A percentile compares a stretch with the other conserved stretches of the same genome.
Conservation (phyloP, 805 yeast species). For the Yarrowia sp. region DNA sequence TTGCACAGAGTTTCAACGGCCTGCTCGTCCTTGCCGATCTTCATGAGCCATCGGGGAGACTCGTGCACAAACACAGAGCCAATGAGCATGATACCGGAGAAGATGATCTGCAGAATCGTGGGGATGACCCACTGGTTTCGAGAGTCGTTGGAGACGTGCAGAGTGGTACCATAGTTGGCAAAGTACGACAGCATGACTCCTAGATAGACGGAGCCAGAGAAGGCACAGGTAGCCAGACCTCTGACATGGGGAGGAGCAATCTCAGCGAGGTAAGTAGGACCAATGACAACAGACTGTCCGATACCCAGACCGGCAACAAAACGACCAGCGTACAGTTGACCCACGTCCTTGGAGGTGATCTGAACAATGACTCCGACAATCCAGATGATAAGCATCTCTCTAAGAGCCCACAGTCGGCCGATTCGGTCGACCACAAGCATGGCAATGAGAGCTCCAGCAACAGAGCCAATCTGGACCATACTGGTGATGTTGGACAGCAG, state of each 20-base stretch:
- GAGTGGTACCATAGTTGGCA: constrained; percentile 60
- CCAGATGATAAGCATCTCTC: constrained; percentile 55
- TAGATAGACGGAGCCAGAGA: constrained; percentile 64
- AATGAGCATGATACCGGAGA: constrained; percentile 57
- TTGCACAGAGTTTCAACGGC: constrained; percentile 54
- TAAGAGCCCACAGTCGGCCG: constrained; percentile 60
- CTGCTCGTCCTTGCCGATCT: constrained; percentile 53
- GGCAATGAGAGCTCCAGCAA: constrained; percentile 61
- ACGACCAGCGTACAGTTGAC: constrained; percentile 64
- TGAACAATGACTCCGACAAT: constrained; percentile 58
- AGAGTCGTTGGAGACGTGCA: constrained; percentile 52
- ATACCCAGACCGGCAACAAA: constrained; percentile 62
- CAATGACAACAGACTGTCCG: constrained; percentile 65
- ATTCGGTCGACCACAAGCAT: constrained; percentile 58
- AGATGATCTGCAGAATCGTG: constrained; percentile 48
- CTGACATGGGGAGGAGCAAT: constrained; percentile 60
- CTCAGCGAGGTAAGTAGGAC: constrained; percentile 63
- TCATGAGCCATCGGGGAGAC: constrained; percentile 61
- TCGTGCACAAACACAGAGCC: constrained; percentile 57
- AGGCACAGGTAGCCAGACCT: constrained; percentile 61
- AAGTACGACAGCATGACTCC: constrained; percentile 59
- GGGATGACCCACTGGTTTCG: constrained; percentile 62
- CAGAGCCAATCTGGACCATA: constrained; percentile 65
- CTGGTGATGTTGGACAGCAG: constrained; percentile 61
- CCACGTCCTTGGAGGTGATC: constrained; percentile 55